Evolutionary conservation across 495 filamentous ascomycete genomes (phyloP), one percentile per base, ranked within the genome.

Genomic region (Usnea hakonensis): DNA sequence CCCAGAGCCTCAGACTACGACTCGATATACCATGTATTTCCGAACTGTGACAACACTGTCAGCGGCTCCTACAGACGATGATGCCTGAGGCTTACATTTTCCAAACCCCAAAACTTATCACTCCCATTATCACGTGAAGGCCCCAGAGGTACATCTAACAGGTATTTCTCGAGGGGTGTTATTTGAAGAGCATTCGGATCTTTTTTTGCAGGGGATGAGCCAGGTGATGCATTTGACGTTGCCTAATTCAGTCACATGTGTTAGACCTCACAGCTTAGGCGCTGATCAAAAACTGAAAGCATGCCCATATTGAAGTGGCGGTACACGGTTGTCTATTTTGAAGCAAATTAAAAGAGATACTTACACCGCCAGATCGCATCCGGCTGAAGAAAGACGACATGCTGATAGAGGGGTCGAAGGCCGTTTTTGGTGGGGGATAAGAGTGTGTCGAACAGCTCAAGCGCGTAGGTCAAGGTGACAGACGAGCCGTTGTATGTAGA

Each of bases 81-180:
- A 41, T 23, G 33, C 26, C 41, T 17, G 33, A 46, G 19, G 74
- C 89, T 80, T 79, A 97, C 91, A 78, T 98, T 98, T 75, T 97
- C 94, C 79, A 97, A 86, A 4, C 95, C 94, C 78, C 93, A 97
- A 76, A 95, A 97, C 79, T 96, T 96, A 75, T 98, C 94, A 73
- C 89, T 97, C 26, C 95, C 94, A 78, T 98, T 92, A 41, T 77
- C 77, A 63, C 91, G 83, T 62, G 93, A 75, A 1, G 91, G 80
- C 16, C 91, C 90, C 56, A 90, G 83, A 56, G 60, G 60, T 32
- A 44, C 38, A 72, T 91, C 89, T 64, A 83, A 80, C 36, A 97
- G 74, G 73, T 90, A 83, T 78, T 87, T 94, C 76, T 95, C 89
- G 23, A 97, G 72, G 16, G 91, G 88, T 6, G 89, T 93, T 59